Evolutionary conservation across 257 asterid genomes (phyloP).

Genomic region (Nicotiana obtusifolia): DNA sequence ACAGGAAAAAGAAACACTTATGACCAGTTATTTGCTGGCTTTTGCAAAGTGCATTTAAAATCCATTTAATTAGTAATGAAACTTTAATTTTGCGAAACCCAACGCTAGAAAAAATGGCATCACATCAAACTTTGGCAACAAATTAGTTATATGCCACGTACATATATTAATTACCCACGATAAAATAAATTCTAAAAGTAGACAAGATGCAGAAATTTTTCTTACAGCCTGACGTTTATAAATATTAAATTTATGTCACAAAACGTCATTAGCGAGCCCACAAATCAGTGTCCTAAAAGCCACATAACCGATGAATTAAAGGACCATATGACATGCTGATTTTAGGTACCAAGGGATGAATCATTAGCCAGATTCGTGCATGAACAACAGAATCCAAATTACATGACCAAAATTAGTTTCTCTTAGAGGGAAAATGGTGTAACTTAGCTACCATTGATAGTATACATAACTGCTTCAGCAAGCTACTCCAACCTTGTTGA

Average conservation of each 20-base stretch:
- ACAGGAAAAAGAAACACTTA: background rate
- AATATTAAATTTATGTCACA: background rate
- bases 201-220: background rate
- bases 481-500: background rate
- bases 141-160: background rate
- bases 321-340: background rate
- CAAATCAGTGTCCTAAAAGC: background rate
- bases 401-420: background rate
- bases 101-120: background rate
- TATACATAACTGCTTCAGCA: background rate
- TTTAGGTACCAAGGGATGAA: background rate
- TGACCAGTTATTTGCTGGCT: background rate
- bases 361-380: background rate
- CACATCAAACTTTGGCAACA: background rate
- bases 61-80: background rate
- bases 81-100: background rate
- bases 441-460: background rate
- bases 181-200: background rate
- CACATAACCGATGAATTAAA: background rate
- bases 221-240: background rate
- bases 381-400: background rate
- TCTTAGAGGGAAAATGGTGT: background rate
- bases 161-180: background rate
- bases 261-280: background rate
- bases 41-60: background rate